Base-by-base conservation (phyloP, 148 eudicot species). In the Silene uniflora region DNA sequence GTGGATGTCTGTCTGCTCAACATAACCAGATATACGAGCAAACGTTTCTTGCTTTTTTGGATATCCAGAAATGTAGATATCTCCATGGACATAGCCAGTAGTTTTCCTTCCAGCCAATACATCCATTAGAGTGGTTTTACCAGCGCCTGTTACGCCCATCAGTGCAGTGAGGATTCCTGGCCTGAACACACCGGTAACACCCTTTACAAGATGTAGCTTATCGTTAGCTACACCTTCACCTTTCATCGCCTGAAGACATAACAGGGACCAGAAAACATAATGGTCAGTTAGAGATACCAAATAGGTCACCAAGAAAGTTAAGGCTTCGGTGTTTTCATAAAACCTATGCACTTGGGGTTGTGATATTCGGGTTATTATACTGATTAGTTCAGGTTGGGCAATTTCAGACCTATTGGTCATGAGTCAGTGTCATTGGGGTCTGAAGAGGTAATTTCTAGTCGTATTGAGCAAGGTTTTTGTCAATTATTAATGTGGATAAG, bases 161-260 rank as follows among this genome's bases (percentile, higher is more conserved):
- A 83, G 71, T 0, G 82, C 85, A 0, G 85, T 83, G 5, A 83
- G 75, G 7, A 79, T 80, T 6, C 85, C 85, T 2, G 85, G 80
- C 60, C 77, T 83, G 22, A 83, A 79, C 4, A 76, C 75, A 18
- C 82, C 85, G 61, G 71, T 75, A 54, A 82, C 82, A 14, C 79
- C 82, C 63, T 86, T 81, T 62, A 91, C 79, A 73, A 91, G 71
- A 60, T 87, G 87, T 62, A 91, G 84, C 9, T 85, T 89, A 74
- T 83, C 77, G 32, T 83, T 81, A 19, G 81, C 85, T 55, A 86
- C 73, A 61, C 96, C 96, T 32, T 77, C 80, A 55, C 56, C 83
- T 74, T 85, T 91, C 96, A 84, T 91, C 84, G 79, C 96, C 96
- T 91, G 73, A 13, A 56, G 21, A 17, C 2, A 54, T 19, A 71